These are phyloP conservation scores for Beta lomatogona DNA, from an alignment of 179 eudicot species.

Conservation along the genomic window DNA sequence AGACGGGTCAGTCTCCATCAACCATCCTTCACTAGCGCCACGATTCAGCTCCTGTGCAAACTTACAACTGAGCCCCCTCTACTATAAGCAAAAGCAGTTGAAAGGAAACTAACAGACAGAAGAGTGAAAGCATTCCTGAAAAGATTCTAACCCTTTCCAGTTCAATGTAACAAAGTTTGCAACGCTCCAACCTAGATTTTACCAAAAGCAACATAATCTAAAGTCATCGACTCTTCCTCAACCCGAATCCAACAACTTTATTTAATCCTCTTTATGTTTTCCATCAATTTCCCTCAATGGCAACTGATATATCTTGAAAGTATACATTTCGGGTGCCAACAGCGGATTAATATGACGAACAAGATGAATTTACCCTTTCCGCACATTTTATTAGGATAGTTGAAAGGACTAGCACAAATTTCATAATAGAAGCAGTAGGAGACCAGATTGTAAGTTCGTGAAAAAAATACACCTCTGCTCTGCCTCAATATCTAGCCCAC, in stretches of 20 bases:
- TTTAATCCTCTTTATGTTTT: neutral
- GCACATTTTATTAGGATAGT: neutral
- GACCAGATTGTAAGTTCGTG: neutral
- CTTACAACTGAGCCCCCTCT: constrained; percentile 91
- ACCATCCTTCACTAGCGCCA: constrained; percentile 51
- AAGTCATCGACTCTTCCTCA: neutral
- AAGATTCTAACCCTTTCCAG: constrained; percentile 74
- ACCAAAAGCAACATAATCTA: neutral
- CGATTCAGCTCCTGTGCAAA: constrained; percentile 79
- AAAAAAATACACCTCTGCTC: constrained; percentile 72
- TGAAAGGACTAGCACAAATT: neutral
- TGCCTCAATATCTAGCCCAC: constrained; percentile 97
- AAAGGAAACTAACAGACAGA: neutral
- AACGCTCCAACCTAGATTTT: constrained; percentile 36
- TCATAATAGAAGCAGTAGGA: neutral
- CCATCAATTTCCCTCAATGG: neutral
- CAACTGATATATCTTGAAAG: neutral
- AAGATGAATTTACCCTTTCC: neutral
- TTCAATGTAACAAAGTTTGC: constrained; percentile 45
- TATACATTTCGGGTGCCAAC: neutral
- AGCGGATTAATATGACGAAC: neutral
- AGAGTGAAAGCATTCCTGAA: constrained; percentile 11
- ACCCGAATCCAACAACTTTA: neutral
- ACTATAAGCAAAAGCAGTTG: constrained; percentile 38
- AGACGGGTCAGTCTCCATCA: neutral